Conservation (phyloP, 2,329 filamentous ascomycete genomes). For the Aspergillus quadricinctus region DNA sequence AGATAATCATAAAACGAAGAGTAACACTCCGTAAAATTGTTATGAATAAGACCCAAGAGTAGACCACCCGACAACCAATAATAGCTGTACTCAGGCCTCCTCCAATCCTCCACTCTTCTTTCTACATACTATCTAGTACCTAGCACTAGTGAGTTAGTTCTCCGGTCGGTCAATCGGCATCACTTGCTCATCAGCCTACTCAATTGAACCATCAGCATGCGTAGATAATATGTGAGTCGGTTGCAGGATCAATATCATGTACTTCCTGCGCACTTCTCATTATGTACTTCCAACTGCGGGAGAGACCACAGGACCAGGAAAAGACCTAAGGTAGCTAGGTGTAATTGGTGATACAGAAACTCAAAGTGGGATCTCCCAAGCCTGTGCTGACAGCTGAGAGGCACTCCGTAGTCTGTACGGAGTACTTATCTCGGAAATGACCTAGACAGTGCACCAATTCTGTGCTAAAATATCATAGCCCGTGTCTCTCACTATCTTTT, state of each 20-base stretch:
- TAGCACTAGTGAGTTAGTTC: constrained; percentile 2
- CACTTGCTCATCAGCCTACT: constrained; percentile 9
- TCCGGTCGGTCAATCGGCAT: constrained; percentile 15
- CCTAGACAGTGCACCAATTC: neutral
- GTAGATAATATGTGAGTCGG: neutral
- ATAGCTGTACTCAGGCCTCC: neutral
- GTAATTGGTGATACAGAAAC: neutral
- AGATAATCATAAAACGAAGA: neutral
- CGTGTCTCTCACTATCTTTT: neutral
- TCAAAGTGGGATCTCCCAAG: neutral
- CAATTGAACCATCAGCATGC: constrained; percentile 1
- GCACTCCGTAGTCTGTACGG: neutral
- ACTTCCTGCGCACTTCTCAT: neutral
- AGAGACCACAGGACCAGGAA: neutral
- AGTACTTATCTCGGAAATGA: neutral
- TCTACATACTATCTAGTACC: neutral
- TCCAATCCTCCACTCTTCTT: neutral
- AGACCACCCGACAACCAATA: neutral
- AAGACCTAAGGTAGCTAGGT: neutral
- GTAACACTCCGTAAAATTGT: neutral
- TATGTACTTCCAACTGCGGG: neutral
- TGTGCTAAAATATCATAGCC: neutral
- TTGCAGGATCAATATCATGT: neutral
- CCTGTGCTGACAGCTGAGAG: neutral
- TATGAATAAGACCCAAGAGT: neutral